A percentile compares a stretch with the other conserved stretches of the same genome.
These are phyloP conservation scores for Zizania latifolia DNA, from an alignment of 176 grass and related monocot species.

Conservation along the genomic window DNA sequence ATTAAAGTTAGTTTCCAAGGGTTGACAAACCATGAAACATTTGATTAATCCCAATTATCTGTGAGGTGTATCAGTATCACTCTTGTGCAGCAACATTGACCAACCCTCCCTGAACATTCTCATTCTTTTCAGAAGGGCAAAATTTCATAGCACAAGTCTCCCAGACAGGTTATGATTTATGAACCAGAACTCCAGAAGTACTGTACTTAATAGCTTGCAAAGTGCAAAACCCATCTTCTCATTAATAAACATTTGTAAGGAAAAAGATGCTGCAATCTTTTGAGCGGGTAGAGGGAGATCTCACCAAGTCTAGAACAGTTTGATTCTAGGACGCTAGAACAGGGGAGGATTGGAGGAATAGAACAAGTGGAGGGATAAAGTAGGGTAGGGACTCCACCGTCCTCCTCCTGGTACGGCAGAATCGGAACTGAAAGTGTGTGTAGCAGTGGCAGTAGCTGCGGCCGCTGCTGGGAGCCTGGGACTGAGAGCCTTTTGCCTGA, in stretches of 20 bases:
- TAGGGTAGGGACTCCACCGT: background rate
- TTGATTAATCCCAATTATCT: background rate
- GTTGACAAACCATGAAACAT: background rate
- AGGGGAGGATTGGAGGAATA: background rate
- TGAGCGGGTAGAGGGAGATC: background rate
- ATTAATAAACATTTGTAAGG: background rate
- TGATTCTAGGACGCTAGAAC: constrained; percentile 10
- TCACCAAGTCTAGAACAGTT: background rate
- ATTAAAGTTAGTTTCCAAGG: background rate
- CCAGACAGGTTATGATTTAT: background rate
- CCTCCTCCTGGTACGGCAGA: constrained; percentile 3
- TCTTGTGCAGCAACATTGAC: background rate
- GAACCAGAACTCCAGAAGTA: background rate
- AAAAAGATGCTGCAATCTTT: background rate
- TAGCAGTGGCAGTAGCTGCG: background rate
- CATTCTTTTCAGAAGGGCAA: background rate
- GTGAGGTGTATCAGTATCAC: background rate
- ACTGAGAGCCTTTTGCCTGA: constrained; percentile 21
- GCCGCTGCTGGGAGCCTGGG: background rate
- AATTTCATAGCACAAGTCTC: background rate
- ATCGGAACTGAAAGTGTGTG: constrained; percentile 30
- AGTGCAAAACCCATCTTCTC: background rate
- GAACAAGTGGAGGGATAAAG: constrained; percentile 16
- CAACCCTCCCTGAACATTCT: background rate
- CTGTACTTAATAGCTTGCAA: background rate